A percentile compares a stretch with the other conserved stretches of the same genome.
Evolutionary conservation across 208 protist genomes (phyloP).

Genomic region (Acanthamoeba lenticulata): DNA sequence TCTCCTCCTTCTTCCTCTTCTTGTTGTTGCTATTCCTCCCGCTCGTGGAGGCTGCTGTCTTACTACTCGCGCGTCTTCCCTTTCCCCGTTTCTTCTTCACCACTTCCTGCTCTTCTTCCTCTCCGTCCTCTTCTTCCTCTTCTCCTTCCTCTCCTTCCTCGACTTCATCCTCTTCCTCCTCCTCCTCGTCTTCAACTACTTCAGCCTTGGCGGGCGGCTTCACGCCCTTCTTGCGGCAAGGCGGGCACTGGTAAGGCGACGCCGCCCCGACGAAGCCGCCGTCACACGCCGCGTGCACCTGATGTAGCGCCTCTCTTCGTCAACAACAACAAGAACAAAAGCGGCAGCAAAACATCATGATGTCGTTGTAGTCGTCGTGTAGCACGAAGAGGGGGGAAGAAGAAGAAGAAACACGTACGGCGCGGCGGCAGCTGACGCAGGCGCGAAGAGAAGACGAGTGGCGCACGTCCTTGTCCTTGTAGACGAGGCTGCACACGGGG

Average conservation of each 20-base stretch:
- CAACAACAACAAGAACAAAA: no score
- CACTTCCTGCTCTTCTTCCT: no score
- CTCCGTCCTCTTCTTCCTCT: not conserved
- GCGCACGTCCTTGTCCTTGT: not conserved
- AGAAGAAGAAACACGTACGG: not conserved
- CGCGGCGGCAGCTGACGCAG: not conserved
- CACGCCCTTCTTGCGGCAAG: slow-evolving; percentile 24
- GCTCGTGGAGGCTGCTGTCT: no score
- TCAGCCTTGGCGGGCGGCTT: not conserved
- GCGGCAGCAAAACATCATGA: no score
- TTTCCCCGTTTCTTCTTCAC: not conserved
- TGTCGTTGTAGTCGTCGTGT: no score
- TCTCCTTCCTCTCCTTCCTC: not conserved
- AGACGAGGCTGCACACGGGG: not conserved
- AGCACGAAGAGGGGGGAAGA: no score
- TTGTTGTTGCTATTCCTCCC: not conserved
- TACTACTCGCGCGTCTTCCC: not conserved
- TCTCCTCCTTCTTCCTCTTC: not conserved
- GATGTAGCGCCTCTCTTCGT: no score
- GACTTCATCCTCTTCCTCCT: not conserved
- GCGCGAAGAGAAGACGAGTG: not conserved
- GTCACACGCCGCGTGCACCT: slow-evolving; percentile 29
- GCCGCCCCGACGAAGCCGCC: not conserved
- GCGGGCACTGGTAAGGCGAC: slow-evolving; percentile 32
- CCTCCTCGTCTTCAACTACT: no score